Base-by-base conservation (phyloP, 192 early-diverging fungal genomes). In the Glomus cerebriforme region DNA sequence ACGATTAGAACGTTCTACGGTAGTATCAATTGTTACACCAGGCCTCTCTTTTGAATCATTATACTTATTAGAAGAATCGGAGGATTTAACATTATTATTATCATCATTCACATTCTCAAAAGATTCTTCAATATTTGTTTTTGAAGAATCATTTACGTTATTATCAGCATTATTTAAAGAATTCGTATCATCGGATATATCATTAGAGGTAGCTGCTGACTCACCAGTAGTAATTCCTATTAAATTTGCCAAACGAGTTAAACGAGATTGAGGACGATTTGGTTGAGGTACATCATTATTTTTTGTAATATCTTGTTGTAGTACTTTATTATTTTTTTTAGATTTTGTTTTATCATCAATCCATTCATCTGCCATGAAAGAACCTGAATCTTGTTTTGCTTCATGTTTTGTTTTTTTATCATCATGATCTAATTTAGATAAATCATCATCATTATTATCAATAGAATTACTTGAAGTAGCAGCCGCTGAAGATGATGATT, bases 1-100 rank as follows among this genome's bases (percentile, higher is more conserved):
- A n/a, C 45, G 60, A 77, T 26, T 15, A 60, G 26, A 0, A 26
- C 26, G 59, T 13, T 2, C 26, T 3, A 66, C 10, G 66, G 17
- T 31, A 27, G 75, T 77, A 66, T 77, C 75, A 47, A 77, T 65
- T 1, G 62, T 77, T 66, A 77, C 19, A 27, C 17, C 15, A 66
- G 75, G n/a, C 0, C 37, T 17, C 2, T 32, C 19, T 29, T 45
- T 26, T 29, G 62, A 47, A 66, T 66, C 7, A 39, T 49, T 47
- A 15, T 34, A 0, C 1, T 35, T 27, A 74, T 74, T 62, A n/a
- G 34, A 34, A 67, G 24, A 35, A 54, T 31, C 17, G 7, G 13
- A 27, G 8, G 39, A 24, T 34, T 58, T 47, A 29, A 34, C 39
- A 72, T 72, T 47, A 5, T 59, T 27, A 58, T 73, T 58, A 10